Percentiles rank a stretch among this genome's conserved stretches.
phyloP scores from a whole-genome alignment of 2,329 filamentous ascomycete genomes.

The Emmonsiellopsis sp. region DNA sequence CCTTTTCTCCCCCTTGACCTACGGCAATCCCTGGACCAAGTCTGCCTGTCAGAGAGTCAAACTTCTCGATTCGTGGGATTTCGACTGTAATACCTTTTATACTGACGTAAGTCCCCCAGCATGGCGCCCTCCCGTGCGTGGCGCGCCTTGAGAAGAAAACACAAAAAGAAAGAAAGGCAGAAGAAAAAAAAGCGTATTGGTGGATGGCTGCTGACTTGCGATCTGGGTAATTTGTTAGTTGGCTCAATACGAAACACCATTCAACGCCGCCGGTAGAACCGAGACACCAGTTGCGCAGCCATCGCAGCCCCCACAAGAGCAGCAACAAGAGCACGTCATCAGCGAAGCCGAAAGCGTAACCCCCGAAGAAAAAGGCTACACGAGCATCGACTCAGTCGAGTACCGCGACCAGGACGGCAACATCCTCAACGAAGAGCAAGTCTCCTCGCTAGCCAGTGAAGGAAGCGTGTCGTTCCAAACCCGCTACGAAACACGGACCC shows the following conservation, averaged over 20 bases:
- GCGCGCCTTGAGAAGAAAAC: conserved; percentile 3
- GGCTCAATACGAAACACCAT: conserved; percentile 29
- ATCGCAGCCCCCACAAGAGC: conserved; percentile 10
- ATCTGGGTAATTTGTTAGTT: conserved; percentile 19
- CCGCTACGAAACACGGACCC: conserved; percentile 87
- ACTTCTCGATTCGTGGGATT: conserved; percentile 85
- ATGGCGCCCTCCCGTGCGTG: conserved; percentile 22
- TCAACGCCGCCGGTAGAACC: not conserved
- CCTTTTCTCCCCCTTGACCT: conserved; percentile 80
- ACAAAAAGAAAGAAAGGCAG: too few relatives aligned
- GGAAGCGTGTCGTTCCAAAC: conserved; percentile 96
- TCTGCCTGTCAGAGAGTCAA: conserved; percentile 78
- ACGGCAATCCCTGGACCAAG: conserved; percentile 92
- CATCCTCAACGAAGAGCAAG: conserved; percentile 71
- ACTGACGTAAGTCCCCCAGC: conserved; percentile 60
- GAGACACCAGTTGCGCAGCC: conserved; percentile 9
- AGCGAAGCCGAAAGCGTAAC: conserved; percentile 13
- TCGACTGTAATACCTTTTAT: conserved; percentile 92
- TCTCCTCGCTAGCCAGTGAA: conserved; percentile 59
- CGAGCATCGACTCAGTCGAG: conserved; percentile 72
- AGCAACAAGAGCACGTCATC: conserved; percentile 17
- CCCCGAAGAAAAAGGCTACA: conserved; percentile 25
- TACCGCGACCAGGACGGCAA: conserved; percentile 95
- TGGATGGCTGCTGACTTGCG: not conserved
- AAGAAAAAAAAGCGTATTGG: too few relatives aligned